Evolutionary conservation across 345 rosid genomes (phyloP).

Genomic region (Gynandropsis gynandra): DNA sequence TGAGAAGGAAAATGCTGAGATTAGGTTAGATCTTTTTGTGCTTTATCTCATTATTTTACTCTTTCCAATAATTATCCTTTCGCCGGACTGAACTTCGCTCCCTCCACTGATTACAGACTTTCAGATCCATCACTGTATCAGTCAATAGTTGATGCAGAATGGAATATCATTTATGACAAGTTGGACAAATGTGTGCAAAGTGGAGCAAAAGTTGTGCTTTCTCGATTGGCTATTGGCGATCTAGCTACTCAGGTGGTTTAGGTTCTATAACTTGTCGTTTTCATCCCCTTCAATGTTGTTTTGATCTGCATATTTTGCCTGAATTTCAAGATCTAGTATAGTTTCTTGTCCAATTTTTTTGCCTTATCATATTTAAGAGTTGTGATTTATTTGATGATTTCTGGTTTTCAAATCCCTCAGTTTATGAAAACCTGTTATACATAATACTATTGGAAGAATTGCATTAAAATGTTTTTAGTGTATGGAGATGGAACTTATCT

Average conservation of each 20-base stretch:
- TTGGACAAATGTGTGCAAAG: constrained; percentile 87
- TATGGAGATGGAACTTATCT: too few species aligned
- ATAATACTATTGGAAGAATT: too few species aligned
- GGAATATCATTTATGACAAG: constrained; percentile 99
- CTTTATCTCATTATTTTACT: neutral
- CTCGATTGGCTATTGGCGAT: constrained; percentile 97
- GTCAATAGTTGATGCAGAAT: constrained; percentile 99
- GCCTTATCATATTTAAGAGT: neutral
- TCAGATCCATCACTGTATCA: constrained; percentile 95
- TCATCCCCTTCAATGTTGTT: constrained; percentile 1
- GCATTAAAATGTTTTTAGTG: too few species aligned
- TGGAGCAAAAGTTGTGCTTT: constrained; percentile 96
- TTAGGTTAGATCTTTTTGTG: constrained; percentile 45
- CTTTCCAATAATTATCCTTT: constrained; percentile 11
- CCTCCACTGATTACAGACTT: constrained; percentile 44
- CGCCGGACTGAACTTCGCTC: constrained; percentile 12
- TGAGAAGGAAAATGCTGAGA: constrained; percentile 99
- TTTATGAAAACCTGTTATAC: too few species aligned
- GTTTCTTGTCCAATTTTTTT: neutral
- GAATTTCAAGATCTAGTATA: constrained; percentile 4
- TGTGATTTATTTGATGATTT: constrained; percentile 17
- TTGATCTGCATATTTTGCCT: constrained; percentile 4
- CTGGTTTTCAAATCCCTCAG: constrained; percentile 7
- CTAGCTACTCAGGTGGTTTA: constrained; percentile 80
- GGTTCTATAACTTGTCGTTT: neutral